phyloP scores from a whole-genome alignment of 345 rosid genomes.

The Sapria himalayana region DNA sequence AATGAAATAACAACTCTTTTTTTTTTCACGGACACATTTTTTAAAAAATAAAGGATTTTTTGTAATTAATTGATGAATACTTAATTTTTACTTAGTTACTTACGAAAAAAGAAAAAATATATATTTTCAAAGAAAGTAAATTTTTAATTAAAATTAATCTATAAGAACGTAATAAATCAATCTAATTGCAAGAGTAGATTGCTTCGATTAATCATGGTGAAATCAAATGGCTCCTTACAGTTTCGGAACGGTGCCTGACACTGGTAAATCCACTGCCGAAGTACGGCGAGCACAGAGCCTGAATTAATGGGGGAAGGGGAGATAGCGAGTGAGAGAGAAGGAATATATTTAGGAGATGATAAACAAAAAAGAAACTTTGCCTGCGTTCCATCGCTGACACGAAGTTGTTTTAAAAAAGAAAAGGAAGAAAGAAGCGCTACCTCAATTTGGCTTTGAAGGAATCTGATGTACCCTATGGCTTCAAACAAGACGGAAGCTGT shows the following conservation, averaged over 20 bases:
- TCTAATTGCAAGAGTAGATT: too few relatives aligned
- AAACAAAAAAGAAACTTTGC: slow-evolving; percentile 6
- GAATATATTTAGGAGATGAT: slow-evolving; percentile 6
- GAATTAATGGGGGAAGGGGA: slow-evolving; percentile 11
- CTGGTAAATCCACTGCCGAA: slow-evolving; percentile 48
- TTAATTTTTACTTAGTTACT: too few relatives aligned
- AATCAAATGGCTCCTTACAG: slow-evolving; percentile 59
- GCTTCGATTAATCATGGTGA: too few relatives aligned
- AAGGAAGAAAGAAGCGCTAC: slow-evolving; percentile 22
- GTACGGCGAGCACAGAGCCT: slow-evolving; percentile 98
- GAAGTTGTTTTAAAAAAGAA: slow-evolving; percentile 14
- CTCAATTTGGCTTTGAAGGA: slow-evolving; percentile 99
- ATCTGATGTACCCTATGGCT: slow-evolving; percentile 98
- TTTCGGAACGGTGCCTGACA: slow-evolving; percentile 35
- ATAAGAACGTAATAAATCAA: too few relatives aligned
- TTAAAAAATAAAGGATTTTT: too few relatives aligned
- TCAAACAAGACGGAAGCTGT: slow-evolving; percentile 98
- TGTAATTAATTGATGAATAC: too few relatives aligned
- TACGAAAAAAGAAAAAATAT: too few relatives aligned
- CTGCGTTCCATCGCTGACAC: slow-evolving; percentile 6
- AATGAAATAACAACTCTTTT: too few relatives aligned
- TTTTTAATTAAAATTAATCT: too few relatives aligned
- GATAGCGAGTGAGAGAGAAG: neutral
- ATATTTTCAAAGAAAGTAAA: too few relatives aligned
- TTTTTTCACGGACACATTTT: too few relatives aligned